A percentile compares a stretch with the other conserved stretches of the same genome.
These are phyloP conservation scores for Yarrowia sp. DNA, from an alignment of 805 yeast species.

Conservation along the genomic window DNA sequence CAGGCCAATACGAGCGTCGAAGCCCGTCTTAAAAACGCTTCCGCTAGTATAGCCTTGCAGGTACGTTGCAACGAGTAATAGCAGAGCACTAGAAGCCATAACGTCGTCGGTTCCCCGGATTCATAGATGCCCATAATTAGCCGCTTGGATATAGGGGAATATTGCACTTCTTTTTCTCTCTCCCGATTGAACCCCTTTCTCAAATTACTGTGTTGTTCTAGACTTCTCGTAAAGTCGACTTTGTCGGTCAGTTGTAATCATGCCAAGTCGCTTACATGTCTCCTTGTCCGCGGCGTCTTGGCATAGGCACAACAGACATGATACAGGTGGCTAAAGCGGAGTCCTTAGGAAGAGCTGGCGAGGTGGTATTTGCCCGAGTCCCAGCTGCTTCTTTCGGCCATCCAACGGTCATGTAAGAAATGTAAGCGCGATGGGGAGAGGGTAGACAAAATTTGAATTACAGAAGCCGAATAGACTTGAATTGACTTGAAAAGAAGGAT, in stretches of 20 bases:
- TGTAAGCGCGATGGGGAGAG: background rate
- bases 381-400: no score
- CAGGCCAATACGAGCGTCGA: no score
- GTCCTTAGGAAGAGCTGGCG: background rate
- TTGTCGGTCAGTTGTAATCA: background rate
- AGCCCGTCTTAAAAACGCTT: background rate
- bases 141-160: background rate
- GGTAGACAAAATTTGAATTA: no score
- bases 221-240: background rate
- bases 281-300: background rate
- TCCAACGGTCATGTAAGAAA: conserved; percentile 4
- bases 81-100: conserved; percentile 4
- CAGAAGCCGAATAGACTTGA: no score
- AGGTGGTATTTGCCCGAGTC: background rate
- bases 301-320: background rate
- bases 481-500: no score
- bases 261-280: conserved; percentile 28
- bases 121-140: background rate
- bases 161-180: no score
- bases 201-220: no score
- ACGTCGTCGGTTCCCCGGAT: background rate
- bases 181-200: no score
- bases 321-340: background rate
- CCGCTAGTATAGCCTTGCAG: background rate
- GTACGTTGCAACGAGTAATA: background rate